Base-by-base conservation (phyloP, 108 stramenopile genomes). In the Parietichytrium sp. region DNA sequence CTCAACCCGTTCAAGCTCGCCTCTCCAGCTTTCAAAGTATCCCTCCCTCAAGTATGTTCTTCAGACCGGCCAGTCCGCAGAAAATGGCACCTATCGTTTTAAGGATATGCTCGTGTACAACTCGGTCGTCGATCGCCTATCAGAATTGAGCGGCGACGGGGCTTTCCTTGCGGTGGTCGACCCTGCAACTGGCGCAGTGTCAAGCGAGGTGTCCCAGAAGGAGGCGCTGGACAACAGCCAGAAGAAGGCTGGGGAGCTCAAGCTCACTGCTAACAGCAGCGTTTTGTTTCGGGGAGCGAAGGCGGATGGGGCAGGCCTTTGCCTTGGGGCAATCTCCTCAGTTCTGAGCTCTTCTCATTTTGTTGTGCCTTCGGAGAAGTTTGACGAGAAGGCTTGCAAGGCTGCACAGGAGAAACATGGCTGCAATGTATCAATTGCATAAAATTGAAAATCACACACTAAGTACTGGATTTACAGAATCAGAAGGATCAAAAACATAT, bases 21-120 rank as follows among this genome's bases (percentile, higher is more conserved):
- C 36, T 33, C 61, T 72, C 61, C 36, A 72, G 20, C 29, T 72
- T n/a, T 8, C 10, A 42, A 42, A 33, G 38, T 72, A 72, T 42
- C 61, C 61, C 6, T 33, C 36, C 15, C 61, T 72, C 42, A 72
- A 72, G 61, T 72, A 72, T 42, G 45, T 72, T 45, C 45, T 33
- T 42, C 61, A 72, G 38, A 72, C 61, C 61, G 61, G 61, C 12
- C 10, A 45, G 23, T 31, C 61, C 20, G 15, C 61, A n/a, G 61
- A 45, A 42, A 15, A 33, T 12, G 61, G 61, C 42, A 31, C 45
- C 16, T 42, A 72, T 42, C 61, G 61, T 42, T 72, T 72, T n/a
- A 33, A 42, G 15, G 61, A 72, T 20, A 72, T 72, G 38, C 61
- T 72, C 42, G 6, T 72, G 61, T 72, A 72, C 61, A 47, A 72